Conservation (phyloP, 2,329 filamentous ascomycete species). For the Laburnicola sp. region DNA sequence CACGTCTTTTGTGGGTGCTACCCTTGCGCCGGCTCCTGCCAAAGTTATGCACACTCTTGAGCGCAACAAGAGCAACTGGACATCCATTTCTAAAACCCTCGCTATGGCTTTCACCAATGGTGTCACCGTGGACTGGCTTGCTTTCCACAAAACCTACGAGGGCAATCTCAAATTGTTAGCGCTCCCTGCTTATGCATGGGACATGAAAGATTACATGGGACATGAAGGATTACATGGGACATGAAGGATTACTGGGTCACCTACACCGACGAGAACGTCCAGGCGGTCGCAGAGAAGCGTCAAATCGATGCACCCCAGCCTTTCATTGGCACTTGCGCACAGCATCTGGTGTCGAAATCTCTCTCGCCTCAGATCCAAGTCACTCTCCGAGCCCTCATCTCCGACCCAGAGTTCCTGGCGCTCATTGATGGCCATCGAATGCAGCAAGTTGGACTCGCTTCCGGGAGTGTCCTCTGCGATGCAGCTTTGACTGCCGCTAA, state of each 20-base stretch:
- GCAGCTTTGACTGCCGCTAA: constrained; percentile 15
- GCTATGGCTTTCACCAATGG: constrained; percentile 58
- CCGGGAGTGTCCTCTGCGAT: constrained; percentile 20
- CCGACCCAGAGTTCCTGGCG: background rate
- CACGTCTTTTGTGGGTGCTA: background rate
- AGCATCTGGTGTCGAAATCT: background rate
- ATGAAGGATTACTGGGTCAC: constrained; percentile 38
- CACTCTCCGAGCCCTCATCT: background rate
- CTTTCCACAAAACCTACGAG: constrained; percentile 50
- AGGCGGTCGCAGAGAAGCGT: background rate
- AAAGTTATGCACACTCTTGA: background rate
- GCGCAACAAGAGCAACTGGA: constrained; percentile 1
- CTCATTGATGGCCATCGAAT: constrained; percentile 7
- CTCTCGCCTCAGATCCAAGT: background rate
- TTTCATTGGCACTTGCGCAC: background rate
- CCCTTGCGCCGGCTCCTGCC: background rate
- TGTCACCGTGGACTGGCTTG: constrained; percentile 62
- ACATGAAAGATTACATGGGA: constrained; percentile 32
- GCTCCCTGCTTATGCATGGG: constrained; percentile 40
- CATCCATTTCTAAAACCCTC: constrained; percentile 51
- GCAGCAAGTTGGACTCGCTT: constrained; percentile 3
- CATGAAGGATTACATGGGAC: constrained; percentile 28
- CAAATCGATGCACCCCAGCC: background rate
- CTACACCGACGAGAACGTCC: background rate
- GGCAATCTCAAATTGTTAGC: background rate